These are phyloP conservation scores for Juglanconis sp. DNA, from an alignment of 2,329 filamentous ascomycete genomes.

Conservation along the genomic window DNA sequence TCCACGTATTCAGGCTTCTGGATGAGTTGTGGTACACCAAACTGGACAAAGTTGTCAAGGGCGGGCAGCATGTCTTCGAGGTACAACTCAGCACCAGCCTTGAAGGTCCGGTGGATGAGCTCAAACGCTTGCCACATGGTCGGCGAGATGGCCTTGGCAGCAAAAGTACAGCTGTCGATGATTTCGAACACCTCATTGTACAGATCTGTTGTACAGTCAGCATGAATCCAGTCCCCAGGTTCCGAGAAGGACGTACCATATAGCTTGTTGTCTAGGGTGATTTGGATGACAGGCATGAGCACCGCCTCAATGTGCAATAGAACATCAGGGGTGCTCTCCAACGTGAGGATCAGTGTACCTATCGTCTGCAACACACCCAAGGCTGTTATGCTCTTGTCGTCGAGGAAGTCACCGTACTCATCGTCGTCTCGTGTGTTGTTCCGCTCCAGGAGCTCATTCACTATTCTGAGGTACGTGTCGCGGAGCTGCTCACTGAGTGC, in stretches of 20 bases:
- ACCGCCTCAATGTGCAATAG: slow-evolving; percentile 91
- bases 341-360: slow-evolving; percentile 89
- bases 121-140: slow-evolving; percentile 99
- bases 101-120: slow-evolving; percentile 94
- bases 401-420: slow-evolving; percentile 82
- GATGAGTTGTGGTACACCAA: slow-evolving; percentile 74
- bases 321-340: slow-evolving; percentile 96
- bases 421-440: slow-evolving; percentile 75
- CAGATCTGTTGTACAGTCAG: slow-evolving; percentile 55
- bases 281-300: slow-evolving; percentile 93
- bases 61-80: slow-evolving; percentile 98
- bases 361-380: slow-evolving; percentile 96
- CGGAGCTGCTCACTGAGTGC: slow-evolving; percentile 92
- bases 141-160: slow-evolving; percentile 88
- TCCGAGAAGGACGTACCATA: slow-evolving; percentile 59
- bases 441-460: slow-evolving; percentile 86
- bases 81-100: slow-evolving; percentile 93
- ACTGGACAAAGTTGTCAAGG: slow-evolving; percentile 96
- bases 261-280: slow-evolving; percentile 95
- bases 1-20: slow-evolving; percentile 84
- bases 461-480: slow-evolving; percentile 92
- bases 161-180: slow-evolving; percentile 98
- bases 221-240: neutral
- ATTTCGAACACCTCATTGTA: slow-evolving; percentile 99
- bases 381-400: slow-evolving; percentile 98